Base-by-base conservation (phyloP, 495 filamentous ascomycete genomes). In the Cercophora samala region DNA sequence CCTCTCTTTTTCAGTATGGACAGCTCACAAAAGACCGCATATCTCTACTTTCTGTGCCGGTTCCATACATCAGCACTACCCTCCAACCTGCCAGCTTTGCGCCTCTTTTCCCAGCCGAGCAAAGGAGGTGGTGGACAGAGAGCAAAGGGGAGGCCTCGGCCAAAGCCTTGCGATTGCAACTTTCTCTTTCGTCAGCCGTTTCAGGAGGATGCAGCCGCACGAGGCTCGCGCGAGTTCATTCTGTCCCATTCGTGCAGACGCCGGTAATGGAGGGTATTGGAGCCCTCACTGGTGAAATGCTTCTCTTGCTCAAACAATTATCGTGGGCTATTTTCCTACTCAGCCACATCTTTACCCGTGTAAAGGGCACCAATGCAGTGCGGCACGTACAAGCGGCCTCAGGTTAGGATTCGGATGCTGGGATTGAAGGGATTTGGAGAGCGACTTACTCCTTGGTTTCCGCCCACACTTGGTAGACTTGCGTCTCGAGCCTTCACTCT, bases 311-410 rank as follows among this genome's bases (percentile, higher is more conserved):
- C 13, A 46, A 46, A 46, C 37, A 46, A 11, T 13, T 17, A 46
- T 46, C 37, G 37, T 46, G 37, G 13, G 15, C 15, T 46, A 46
- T 46, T 17, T 17, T 46, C 8, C 37, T 46, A 46, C 37, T 46
- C 37, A 46, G 37, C 37, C 37, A 46, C 37, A 46, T 9, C 37
- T 46, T 46, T 46, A 46, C 37, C 37, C 6, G 37, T 46, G 37
- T 46, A 46, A 46, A 46, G n/a, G 53, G 5, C 53, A 56, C 53
- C n/a, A 56, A 56, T 23, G 53, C n/a, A 22, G 22, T 23, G 13
- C 53, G 53, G 53, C 53, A 23, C 53, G 18, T 56, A 56, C 53
- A 56, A 56, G 53, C 53, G 53, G 53, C 53, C 53, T 56, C 53
- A 56, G 53, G 53, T 56, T 56, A 56, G 53, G n/a, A 46, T 46